Base-by-base conservation (phyloP, 2,329 filamentous ascomycete species). In the Trichoderma sp. region DNA sequence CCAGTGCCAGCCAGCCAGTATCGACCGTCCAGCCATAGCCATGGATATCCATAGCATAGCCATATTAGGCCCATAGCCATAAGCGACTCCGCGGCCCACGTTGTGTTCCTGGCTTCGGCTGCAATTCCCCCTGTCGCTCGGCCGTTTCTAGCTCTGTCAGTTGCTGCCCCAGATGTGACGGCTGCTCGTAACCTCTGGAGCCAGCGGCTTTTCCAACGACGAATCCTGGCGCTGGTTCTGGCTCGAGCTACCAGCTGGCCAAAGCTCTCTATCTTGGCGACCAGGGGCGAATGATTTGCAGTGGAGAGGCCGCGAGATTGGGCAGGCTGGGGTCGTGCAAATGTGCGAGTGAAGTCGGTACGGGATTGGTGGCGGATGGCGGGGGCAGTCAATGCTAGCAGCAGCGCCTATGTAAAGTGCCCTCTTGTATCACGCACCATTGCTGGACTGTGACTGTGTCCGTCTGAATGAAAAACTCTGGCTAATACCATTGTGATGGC, bases 281-380 rank as follows among this genome's bases (percentile, higher is more conserved):
- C 29, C 50, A 65, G 64, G 64, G 75, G 63, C 18, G n/a, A 9
- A 24, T 72, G 64, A 62, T 64, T 62, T 63, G 53, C 56, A 33
- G 75, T 76, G 75, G 75, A 76, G 75, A 74, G 69, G 53, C 75
- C 64, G 75, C 53, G 59, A 76, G 65, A 76, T 76, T 74, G 75
- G 65, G 69, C 9, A 35, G 29, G 35, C 29, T 50, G 63, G 66
- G 74, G 59, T 45, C 45, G 66, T 6, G 56, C 56, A 41, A 18
- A 65, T 64, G 53, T 64, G 33, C 31, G 64, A 50, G 35, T 18
- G 50, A 21, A 18, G 41, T 24, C 29, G 14, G 24, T 18, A 21
- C 12, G 35, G 24, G 35, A 59, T 59, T 41, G 60, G 29, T 35
- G 31, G 59, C 6, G 24, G 65, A 64, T 59, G 50, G 65, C 31